These are phyloP conservation scores for Leishmania braziliensis DNA, from an alignment of 208 protist genomes.

Conservation along the genomic window DNA sequence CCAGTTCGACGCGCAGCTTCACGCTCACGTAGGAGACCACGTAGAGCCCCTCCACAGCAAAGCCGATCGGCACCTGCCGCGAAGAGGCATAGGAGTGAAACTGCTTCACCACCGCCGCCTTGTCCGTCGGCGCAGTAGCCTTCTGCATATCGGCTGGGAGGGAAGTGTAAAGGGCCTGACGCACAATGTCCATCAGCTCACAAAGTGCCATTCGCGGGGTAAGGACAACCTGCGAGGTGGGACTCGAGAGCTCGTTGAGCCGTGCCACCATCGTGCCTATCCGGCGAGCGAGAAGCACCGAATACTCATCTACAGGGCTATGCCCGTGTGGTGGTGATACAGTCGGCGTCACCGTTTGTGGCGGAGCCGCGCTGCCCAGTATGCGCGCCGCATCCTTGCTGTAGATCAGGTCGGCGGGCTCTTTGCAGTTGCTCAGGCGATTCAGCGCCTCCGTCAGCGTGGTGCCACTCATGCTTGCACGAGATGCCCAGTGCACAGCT, in stretches of 20 bases:
- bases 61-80: conserved; percentile 47
- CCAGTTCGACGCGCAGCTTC: conserved; percentile 69
- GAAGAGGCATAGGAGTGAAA: conserved; percentile 36
- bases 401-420: conserved; percentile 29
- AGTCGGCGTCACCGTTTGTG: background rate
- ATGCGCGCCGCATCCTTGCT: conserved; percentile 13
- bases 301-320: conserved; percentile 18
- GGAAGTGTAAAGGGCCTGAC: conserved; percentile 44
- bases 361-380: background rate
- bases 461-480: conserved; percentile 3
- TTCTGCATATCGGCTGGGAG: conserved; percentile 25
- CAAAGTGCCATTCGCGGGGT: conserved; percentile 55
- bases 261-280: conserved; percentile 58
- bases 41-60: conserved; percentile 55
- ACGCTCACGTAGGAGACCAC: conserved; percentile 58
- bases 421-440: conserved; percentile 18
- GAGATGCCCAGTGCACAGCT: background rate
- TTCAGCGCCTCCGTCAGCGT: conserved; percentile 3
- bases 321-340: background rate
- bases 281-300: conserved; percentile 43
- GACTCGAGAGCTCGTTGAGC: conserved; percentile 41
- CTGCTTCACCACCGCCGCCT: conserved; percentile 10
- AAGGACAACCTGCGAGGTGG: conserved; percentile 25
- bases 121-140: conserved; percentile 14
- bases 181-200: conserved; percentile 55